These are phyloP conservation scores for Aspergillus unguis DNA, from an alignment of 2,329 filamentous ascomycete species.

Conservation along the genomic window DNA sequence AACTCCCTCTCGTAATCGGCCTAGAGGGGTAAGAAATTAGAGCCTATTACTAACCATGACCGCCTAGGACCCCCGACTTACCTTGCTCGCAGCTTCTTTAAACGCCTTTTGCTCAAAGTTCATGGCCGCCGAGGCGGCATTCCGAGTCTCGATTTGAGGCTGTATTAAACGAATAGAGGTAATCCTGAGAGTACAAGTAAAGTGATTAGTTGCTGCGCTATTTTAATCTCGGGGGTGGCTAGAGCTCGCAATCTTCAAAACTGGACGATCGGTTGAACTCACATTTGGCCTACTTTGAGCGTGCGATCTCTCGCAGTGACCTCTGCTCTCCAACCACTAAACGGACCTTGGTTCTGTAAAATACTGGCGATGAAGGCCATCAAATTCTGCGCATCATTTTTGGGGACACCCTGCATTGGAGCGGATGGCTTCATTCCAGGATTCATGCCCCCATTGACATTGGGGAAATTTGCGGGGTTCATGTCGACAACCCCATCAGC, in stretches of 20 bases:
- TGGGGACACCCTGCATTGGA: slow-evolving; percentile 31
- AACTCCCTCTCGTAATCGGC: slow-evolving; percentile 44
- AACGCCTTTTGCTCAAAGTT: slow-evolving; percentile 47
- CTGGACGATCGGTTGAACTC: slow-evolving; percentile 16
- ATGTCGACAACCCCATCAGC: slow-evolving; percentile 39
- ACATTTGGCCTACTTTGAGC: slow-evolving; percentile 45
- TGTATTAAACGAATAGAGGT: slow-evolving; percentile 47
- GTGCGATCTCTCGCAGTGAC: slow-evolving; percentile 40
- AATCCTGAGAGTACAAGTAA: slow-evolving; percentile 30
- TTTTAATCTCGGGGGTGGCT: background rate
- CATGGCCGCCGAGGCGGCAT: slow-evolving; percentile 41
- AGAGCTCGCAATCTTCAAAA: no score
- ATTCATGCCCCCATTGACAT: slow-evolving; percentile 36
- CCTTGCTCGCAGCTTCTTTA: slow-evolving; percentile 37
- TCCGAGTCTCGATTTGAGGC: slow-evolving; percentile 38
- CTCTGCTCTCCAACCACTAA: slow-evolving; percentile 44
- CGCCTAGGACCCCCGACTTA: slow-evolving; percentile 11
- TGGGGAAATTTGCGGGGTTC: slow-evolving; percentile 42
- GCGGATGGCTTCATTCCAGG: slow-evolving; percentile 31
- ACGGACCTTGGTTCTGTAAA: slow-evolving; percentile 42
- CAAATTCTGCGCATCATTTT: slow-evolving; percentile 35
- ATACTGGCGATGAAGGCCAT: slow-evolving; percentile 38
- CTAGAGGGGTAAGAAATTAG: slow-evolving; percentile 20
- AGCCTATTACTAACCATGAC: background rate
- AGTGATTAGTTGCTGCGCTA: slow-evolving; percentile 6